Conservation (phyloP, 1,139 yeast genomes). For the Protomyces lactucae-debilis region DNA sequence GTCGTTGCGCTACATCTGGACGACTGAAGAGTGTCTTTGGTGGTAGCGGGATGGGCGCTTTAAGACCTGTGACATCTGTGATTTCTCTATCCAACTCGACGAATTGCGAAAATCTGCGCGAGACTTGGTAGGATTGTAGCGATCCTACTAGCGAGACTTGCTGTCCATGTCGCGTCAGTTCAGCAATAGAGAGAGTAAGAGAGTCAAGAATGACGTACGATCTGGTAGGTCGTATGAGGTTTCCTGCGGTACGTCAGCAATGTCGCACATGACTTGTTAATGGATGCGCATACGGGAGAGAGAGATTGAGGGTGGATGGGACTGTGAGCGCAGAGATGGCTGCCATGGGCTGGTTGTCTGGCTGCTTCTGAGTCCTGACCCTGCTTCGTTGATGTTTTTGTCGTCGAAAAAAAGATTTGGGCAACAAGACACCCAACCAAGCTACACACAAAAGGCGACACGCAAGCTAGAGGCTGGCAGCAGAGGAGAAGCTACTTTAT, state of each 20-base stretch:
- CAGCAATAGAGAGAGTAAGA: neutral
- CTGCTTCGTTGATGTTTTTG: too few species aligned
- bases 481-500: neutral
- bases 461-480: neutral
- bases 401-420: neutral
- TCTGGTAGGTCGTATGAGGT: constrained; percentile 20
- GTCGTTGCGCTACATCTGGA: constrained; percentile 45
- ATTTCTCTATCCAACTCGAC: constrained; percentile 42
- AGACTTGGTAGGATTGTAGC: constrained; percentile 35
- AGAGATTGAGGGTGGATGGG: neutral
- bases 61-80: constrained; percentile 40
- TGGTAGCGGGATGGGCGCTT: constrained; percentile 46
- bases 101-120: constrained; percentile 49
- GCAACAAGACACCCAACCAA: neutral
- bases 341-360: neutral
- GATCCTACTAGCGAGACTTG: constrained; percentile 32
- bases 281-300: neutral
- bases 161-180: constrained; percentile 3
- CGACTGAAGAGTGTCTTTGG: constrained; percentile 36
- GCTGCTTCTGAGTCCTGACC: too few species aligned
- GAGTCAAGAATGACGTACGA: neutral
- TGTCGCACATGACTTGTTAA: neutral
- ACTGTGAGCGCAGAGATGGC: neutral
- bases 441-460: neutral
- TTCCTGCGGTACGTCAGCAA: neutral